Percentiles rank a stretch among this genome's conserved stretches.
phyloP scores from a whole-genome alignment of 2,329 filamentous ascomycete species.

The Phaeomoniella chlamydospora region DNA sequence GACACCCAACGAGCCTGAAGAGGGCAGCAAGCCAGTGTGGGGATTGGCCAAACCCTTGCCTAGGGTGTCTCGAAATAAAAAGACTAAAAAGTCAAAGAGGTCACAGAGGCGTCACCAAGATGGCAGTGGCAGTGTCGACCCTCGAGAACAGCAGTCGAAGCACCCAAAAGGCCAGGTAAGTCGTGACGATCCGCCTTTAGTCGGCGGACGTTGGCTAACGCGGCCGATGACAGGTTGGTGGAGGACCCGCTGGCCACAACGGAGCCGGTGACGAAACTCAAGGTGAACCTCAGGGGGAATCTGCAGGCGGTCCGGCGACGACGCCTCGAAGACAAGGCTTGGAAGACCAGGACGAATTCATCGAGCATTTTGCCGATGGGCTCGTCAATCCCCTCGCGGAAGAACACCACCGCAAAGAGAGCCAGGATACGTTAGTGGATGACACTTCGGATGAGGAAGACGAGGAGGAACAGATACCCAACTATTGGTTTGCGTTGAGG shows the following conservation, averaged over 20 bases:
- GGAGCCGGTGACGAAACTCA: not conserved
- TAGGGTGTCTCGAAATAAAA: not conserved
- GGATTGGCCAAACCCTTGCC: not conserved
- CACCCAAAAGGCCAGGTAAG: not conserved
- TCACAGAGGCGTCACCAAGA: not conserved
- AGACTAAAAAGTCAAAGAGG: not conserved
- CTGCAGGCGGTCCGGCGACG: not conserved
- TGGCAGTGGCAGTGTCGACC: not conserved
- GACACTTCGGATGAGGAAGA: conserved; percentile 3
- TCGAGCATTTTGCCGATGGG: not conserved
- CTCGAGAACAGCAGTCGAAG: not conserved
- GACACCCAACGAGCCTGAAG: not conserved
- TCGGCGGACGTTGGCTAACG: not conserved
- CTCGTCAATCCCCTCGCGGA: not conserved
- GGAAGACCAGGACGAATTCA: not conserved
- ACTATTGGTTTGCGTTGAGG: conserved; percentile 14
- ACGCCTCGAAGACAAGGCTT: not conserved
- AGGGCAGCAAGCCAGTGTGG: not conserved
- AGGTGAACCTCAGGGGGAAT: not conserved
- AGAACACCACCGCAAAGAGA: not conserved
- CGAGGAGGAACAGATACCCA: conserved; percentile 10
- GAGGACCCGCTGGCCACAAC: not conserved
- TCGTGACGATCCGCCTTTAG: not conserved
- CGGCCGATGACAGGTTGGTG: not conserved
- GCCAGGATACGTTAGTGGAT: not conserved